phyloP scores from a whole-genome alignment of 1,139 yeast species.

The Petasospora fabianii region DNA sequence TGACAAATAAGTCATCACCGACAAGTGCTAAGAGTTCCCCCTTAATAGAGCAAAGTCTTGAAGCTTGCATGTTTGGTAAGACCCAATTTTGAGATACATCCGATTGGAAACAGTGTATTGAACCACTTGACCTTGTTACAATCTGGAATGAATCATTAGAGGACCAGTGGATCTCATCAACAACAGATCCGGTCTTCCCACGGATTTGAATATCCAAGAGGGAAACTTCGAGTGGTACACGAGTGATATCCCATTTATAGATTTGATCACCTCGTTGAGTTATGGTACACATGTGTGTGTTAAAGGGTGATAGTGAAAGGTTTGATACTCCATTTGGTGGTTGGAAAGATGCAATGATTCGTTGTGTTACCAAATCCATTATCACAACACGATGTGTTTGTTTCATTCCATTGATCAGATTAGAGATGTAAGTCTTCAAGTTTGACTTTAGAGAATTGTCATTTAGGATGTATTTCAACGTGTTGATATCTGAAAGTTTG shows the following conservation, averaged over 20 bases:
- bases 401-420: constrained; percentile 26
- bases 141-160: constrained; percentile 47
- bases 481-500: constrained; percentile 44
- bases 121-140: constrained; percentile 53
- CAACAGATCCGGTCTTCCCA: constrained; percentile 60
- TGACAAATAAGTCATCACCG: constrained; percentile 37
- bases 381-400: constrained; percentile 32
- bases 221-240: constrained; percentile 47
- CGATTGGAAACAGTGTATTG: constrained; percentile 58
- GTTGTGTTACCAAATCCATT: constrained; percentile 44
- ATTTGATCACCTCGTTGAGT: constrained; percentile 59
- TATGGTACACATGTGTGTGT: constrained; percentile 54
- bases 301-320: constrained; percentile 61
- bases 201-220: constrained; percentile 57
- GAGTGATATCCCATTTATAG: constrained; percentile 62
- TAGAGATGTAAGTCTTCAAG: constrained; percentile 17
- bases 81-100: constrained; percentile 30
- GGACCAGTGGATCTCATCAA: constrained; percentile 51
- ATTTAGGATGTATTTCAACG: constrained; percentile 31
- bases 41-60: constrained; percentile 22
- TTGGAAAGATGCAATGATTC: constrained; percentile 47
- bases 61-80: constrained; percentile 29
- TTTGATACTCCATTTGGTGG: constrained; percentile 63
- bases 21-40: constrained; percentile 26
- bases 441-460: constrained; percentile 17